Evolutionary conservation across 2,329 filamentous ascomycete species (phyloP).

Genomic region (Xylaria arbuscula): DNA sequence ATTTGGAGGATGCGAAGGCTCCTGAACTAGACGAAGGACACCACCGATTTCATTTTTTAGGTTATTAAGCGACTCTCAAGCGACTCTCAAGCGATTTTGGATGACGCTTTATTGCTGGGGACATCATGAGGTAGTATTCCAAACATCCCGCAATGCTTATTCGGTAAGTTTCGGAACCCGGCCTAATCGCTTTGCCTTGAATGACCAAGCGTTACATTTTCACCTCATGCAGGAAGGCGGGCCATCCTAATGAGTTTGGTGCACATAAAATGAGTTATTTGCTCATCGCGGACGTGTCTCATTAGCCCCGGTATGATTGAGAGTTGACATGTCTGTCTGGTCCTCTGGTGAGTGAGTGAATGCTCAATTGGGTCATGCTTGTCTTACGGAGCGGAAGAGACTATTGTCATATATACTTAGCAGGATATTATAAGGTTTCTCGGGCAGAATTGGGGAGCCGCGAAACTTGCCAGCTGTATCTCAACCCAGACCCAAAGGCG

Average conservation of each 20-base stretch:
- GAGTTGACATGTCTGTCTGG: neutral
- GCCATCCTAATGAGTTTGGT: neutral
- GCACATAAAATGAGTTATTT: too few species aligned
- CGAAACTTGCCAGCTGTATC: neutral
- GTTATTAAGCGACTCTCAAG: neutral
- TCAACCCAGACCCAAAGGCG: neutral
- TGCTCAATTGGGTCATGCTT: neutral
- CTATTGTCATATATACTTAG: neutral
- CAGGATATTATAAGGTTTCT: neutral
- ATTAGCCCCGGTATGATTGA: neutral
- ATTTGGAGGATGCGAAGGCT: too few species aligned
- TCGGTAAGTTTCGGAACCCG: neutral
- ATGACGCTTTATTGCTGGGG: neutral
- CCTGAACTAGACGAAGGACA: too few species aligned
- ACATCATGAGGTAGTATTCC: neutral
- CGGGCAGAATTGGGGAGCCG: neutral
- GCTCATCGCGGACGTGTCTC: neutral
- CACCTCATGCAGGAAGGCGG: neutral
- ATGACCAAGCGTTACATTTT: neutral
- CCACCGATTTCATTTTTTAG: too few species aligned
- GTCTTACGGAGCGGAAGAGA: neutral
- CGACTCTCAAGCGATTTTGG: neutral
- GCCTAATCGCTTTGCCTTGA: neutral
- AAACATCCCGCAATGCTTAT: neutral
- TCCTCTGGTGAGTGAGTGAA: neutral